Percentiles rank a stretch among this genome's conserved stretches.
phyloP scores from a whole-genome alignment of 2,329 filamentous ascomycete genomes.

The Nemania bipapillata region DNA sequence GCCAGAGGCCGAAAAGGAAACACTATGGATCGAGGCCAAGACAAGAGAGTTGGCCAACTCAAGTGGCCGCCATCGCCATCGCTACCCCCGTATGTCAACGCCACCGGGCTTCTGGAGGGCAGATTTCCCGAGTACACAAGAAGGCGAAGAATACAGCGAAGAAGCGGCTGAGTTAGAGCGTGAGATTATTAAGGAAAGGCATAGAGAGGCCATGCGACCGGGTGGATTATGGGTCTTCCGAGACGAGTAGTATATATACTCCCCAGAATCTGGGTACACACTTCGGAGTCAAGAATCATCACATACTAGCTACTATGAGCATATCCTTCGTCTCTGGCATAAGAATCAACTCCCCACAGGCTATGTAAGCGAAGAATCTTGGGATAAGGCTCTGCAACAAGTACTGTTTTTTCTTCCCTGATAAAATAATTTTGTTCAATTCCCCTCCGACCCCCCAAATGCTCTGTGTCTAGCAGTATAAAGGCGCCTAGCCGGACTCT shows the following conservation, averaged over 20 bases:
- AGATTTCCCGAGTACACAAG: conserved; percentile 90
- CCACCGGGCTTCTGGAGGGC: conserved; percentile 91
- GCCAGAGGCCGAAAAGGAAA: conserved; percentile 68
- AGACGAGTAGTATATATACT: conserved; percentile 70
- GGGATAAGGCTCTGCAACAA: too few species aligned
- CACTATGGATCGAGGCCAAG: conserved; percentile 79
- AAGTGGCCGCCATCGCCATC: conserved; percentile 80
- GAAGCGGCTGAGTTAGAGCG: conserved; percentile 73
- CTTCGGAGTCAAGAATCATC: too few species aligned
- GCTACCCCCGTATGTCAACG: conserved; percentile 74
- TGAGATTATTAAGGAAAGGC: conserved; percentile 75
- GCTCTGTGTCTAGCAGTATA: too few species aligned
- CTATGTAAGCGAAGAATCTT: too few species aligned
- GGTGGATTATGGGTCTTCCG: conserved; percentile 82
- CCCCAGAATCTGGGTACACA: too few species aligned
- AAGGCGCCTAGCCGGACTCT: too few species aligned
- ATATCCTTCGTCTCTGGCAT: too few species aligned
- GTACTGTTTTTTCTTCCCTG: too few species aligned
- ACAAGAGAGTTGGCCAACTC: conserved; percentile 77
- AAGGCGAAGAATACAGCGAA: conserved; percentile 72
- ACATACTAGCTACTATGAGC: too few species aligned
- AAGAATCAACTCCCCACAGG: too few species aligned
- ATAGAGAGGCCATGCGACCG: conserved; percentile 81
- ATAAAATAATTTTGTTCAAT: too few species aligned
- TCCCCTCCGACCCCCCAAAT: too few species aligned